Evolutionary conservation across 352 stramenopile genomes (phyloP).

Genomic region (Pythium rishiriense): DNA sequence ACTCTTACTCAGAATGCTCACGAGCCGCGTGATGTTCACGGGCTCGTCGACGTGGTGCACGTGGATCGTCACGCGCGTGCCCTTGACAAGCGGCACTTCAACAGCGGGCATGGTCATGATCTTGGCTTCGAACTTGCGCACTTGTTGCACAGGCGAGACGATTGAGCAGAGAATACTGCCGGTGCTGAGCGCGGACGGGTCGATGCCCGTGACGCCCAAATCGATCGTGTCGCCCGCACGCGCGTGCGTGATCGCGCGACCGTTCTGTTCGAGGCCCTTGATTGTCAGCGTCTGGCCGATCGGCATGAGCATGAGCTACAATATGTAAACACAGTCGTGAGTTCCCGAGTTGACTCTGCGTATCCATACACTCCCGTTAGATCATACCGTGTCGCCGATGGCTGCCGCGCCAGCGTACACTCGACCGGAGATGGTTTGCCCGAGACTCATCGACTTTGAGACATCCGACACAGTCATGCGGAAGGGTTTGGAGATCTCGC

Average conservation of each 20-base stretch:
- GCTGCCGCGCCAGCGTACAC: conserved; percentile 77
- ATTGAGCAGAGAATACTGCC: conserved; percentile 87
- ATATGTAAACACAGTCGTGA: neutral
- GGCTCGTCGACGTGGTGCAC: conserved; percentile 88
- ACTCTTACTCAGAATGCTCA: conserved; percentile 71
- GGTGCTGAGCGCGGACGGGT: conserved; percentile 65
- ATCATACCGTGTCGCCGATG: conserved; percentile 64
- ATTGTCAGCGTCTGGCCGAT: conserved; percentile 37
- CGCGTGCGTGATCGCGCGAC: conserved; percentile 54
- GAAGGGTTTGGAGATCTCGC: conserved; percentile 83
- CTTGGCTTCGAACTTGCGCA: conserved; percentile 82
- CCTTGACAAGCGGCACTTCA: conserved; percentile 85
- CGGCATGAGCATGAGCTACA: conserved; percentile 37
- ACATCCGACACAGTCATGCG: conserved; percentile 86
- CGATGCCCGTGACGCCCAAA: conserved; percentile 75
- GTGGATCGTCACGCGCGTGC: conserved; percentile 81
- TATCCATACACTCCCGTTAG: neutral
- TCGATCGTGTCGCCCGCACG: conserved; percentile 79
- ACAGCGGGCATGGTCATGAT: conserved; percentile 89
- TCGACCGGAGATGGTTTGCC: conserved; percentile 80
- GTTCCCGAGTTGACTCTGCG: no score
- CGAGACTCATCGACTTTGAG: conserved; percentile 83
- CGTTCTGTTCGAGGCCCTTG: conserved; percentile 79
- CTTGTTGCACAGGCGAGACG: conserved; percentile 68
- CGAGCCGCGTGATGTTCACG: conserved; percentile 74